These are phyloP conservation scores for Candida dendrica DNA, from an alignment of 805 yeast genomes.

Conservation along the genomic window DNA sequence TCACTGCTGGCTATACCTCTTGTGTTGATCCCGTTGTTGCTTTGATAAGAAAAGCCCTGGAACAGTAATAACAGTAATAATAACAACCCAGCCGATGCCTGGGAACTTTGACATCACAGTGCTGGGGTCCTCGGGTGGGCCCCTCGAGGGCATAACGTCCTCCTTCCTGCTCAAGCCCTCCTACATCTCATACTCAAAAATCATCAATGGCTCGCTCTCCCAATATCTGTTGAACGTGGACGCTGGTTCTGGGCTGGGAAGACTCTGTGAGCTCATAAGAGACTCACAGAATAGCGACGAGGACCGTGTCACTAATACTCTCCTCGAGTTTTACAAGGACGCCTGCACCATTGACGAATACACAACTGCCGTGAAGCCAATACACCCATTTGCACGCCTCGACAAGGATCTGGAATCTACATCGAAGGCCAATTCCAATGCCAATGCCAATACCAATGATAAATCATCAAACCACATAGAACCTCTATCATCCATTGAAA, in stretches of 20 bases:
- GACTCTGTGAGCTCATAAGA: constrained; percentile 36
- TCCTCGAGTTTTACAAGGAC: constrained; percentile 5
- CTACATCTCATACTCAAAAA: constrained; percentile 30
- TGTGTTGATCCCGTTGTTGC: no score
- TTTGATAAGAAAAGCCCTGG: not conserved
- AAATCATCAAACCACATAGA: no score
- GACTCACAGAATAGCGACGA: constrained; percentile 7
- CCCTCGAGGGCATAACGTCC: constrained; percentile 64
- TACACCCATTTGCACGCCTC: not conserved
- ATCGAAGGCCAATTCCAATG: no score
- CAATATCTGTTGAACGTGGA: constrained; percentile 55
- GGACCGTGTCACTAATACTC: constrained; percentile 4
- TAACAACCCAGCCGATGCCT: not conserved
- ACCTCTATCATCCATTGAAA: constrained; percentile 21
- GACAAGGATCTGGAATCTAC: constrained; percentile 1
- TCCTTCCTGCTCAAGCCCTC: constrained; percentile 59
- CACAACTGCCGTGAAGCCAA: not conserved
- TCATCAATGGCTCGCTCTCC: constrained; percentile 19
- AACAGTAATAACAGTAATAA: no score
- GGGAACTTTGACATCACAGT: constrained; percentile 50
- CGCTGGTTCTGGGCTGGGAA: constrained; percentile 69
- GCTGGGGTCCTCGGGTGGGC: constrained; percentile 83
- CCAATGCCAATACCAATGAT: no score
- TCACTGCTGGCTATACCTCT: no score
- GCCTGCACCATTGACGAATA: not conserved